phyloP scores from a whole-genome alignment of 306 rosid genomes.

The Prosopis cineraria region DNA sequence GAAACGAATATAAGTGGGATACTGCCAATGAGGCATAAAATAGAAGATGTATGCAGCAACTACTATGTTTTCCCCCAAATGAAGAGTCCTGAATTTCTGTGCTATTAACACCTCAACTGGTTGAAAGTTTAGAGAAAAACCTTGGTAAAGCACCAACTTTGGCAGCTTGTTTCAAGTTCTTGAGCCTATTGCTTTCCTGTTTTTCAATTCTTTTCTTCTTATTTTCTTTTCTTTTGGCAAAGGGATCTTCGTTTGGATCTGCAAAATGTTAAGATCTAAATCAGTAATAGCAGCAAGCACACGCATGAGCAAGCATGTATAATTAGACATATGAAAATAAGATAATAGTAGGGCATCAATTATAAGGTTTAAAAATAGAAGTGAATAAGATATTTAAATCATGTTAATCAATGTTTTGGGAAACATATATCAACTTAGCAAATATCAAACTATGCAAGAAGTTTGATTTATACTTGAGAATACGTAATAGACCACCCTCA shows the following conservation, averaged over 20 bases:
- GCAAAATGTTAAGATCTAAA: slow-evolving; percentile 32
- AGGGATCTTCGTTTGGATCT: slow-evolving; percentile 88
- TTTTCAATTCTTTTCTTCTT: slow-evolving; percentile 78
- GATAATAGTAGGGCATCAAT: not conserved
- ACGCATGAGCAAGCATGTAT: not conserved
- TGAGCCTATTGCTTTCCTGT: slow-evolving; percentile 70
- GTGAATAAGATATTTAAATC: not conserved
- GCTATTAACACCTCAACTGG: slow-evolving; percentile 15
- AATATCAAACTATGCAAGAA: not conserved
- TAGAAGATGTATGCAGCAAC: not conserved
- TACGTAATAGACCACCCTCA: not conserved
- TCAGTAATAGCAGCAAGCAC: not conserved
- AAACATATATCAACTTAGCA: not conserved
- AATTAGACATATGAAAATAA: not conserved
- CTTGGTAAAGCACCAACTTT: slow-evolving; percentile 89
- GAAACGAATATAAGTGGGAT: no score
- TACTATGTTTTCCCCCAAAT: not conserved
- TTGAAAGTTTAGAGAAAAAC: slow-evolving; percentile 42
- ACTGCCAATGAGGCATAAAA: slow-evolving; percentile 17
- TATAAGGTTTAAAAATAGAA: not conserved
- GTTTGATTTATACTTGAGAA: not conserved
- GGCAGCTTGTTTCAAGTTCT: slow-evolving; percentile 84
- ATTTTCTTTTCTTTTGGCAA: slow-evolving; percentile 72
- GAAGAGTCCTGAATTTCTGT: not conserved
- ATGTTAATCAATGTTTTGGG: not conserved